These are phyloP conservation scores for Eucalyptus globulus DNA, from an alignment of 345 rosid genomes.

Conservation along the genomic window DNA sequence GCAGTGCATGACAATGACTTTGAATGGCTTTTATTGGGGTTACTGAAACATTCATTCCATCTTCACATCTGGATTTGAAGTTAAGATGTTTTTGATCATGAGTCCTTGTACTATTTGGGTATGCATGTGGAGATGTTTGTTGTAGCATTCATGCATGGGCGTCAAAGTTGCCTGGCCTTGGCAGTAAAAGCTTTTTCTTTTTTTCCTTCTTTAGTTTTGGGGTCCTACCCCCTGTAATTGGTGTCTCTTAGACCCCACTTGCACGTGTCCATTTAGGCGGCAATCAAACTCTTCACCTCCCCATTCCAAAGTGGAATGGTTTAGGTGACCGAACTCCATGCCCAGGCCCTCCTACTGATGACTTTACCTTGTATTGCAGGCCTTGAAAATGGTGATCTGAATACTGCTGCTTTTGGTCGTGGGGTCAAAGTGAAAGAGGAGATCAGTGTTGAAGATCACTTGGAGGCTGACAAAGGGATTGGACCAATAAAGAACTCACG, in stretches of 20 bases:
- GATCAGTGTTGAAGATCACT: background rate
- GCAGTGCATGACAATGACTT: background rate
- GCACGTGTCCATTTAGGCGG: background rate
- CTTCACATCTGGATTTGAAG: background rate
- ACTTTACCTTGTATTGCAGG: constrained; percentile 8
- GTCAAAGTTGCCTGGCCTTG: background rate
- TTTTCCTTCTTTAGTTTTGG: background rate
- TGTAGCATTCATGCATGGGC: background rate
- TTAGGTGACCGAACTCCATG: background rate
- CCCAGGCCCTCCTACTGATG: background rate
- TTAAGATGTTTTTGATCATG: background rate
- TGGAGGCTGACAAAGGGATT: constrained; percentile 13
- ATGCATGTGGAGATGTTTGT: background rate
- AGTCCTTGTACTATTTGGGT: background rate
- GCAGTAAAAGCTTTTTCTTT: background rate
- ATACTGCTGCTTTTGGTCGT: background rate
- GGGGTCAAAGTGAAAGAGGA: constrained; percentile 25
- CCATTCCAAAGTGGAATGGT: background rate
- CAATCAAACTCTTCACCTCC: background rate
- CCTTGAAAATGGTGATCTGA: constrained; percentile 1
- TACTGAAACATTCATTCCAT: background rate
- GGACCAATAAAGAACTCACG: constrained; percentile 22
- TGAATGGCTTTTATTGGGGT: background rate
- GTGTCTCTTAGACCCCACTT: background rate
- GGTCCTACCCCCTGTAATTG: background rate